phyloP scores from a whole-genome alignment of 2,329 filamentous ascomycete genomes.

The Colletotrichum sp. region DNA sequence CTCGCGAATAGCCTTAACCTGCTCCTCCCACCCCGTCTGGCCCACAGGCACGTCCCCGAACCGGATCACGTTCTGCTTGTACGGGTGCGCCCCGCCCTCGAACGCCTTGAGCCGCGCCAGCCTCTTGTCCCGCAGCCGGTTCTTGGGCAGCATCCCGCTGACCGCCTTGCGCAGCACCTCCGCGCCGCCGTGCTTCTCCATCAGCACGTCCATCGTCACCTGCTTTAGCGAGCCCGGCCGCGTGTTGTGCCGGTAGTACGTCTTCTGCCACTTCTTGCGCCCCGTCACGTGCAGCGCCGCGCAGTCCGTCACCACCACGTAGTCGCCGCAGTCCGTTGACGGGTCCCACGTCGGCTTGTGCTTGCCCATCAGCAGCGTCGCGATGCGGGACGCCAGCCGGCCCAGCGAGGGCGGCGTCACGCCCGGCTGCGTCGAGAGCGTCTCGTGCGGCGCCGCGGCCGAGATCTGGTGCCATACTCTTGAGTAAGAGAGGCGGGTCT shows the following conservation, averaged over 20 bases:
- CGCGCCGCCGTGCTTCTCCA: conserved; percentile 90
- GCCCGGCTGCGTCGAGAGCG: conserved; percentile 60
- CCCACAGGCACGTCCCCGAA: conserved; percentile 68
- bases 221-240: conserved; percentile 84
- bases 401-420: conserved; percentile 81
- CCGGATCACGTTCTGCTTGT: conserved; percentile 83
- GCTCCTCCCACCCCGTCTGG: conserved; percentile 56
- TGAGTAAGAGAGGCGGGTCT: conserved; percentile 97
- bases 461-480: conserved; percentile 91
- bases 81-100: conserved; percentile 91
- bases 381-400: conserved; percentile 87
- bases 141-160: conserved; percentile 97
- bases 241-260: conserved; percentile 94
- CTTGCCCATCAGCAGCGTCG: conserved; percentile 92
- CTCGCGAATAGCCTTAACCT: conserved; percentile 54
- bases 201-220: conserved; percentile 94
- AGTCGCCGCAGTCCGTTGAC: conserved; percentile 98
- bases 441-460: conserved; percentile 70
- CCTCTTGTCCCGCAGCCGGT: conserved; percentile 85
- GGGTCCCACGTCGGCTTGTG: conserved; percentile 98
- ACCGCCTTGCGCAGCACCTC: conserved; percentile 93
- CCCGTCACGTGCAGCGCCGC: conserved; percentile 86
- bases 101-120: conserved; percentile 92
- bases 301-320: conserved; percentile 93
- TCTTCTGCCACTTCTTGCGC: conserved; percentile 91